phyloP scores from a whole-genome alignment of 768 basidiomycete species.

The Antrodiella citrinella region DNA sequence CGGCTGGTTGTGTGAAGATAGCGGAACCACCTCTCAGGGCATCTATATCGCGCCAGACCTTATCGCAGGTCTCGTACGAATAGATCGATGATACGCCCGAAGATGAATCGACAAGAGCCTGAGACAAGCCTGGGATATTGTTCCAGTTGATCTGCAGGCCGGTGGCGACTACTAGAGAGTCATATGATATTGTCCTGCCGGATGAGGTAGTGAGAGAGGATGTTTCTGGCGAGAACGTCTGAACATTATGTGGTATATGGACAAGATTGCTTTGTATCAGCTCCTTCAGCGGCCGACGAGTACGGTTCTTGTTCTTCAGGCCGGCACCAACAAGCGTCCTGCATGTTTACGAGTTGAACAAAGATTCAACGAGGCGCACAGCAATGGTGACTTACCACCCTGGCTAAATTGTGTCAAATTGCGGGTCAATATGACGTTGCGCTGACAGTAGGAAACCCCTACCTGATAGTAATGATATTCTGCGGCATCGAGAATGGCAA shows the following conservation, averaged over 20 bases:
- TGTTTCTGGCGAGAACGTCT: slow-evolving; percentile 63
- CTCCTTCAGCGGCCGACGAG: slow-evolving; percentile 54
- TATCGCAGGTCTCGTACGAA: slow-evolving; percentile 84
- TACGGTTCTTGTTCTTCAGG: slow-evolving; percentile 60
- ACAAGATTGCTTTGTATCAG: slow-evolving; percentile 71
- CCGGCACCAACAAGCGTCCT: slow-evolving; percentile 95
- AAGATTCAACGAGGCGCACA: no score
- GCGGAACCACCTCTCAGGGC: slow-evolving; percentile 70
- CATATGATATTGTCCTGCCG: slow-evolving; percentile 70
- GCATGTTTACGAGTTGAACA: slow-evolving; percentile 6
- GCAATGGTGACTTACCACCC: slow-evolving; percentile 58
- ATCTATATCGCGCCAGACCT: slow-evolving; percentile 79
- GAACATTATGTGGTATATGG: slow-evolving; percentile 63
- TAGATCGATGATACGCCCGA: slow-evolving; percentile 91
- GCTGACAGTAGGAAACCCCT: slow-evolving; percentile 10
- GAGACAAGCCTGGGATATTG: slow-evolving; percentile 60
- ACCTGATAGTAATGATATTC: slow-evolving; percentile 84
- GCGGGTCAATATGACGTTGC: background rate
- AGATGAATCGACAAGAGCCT: slow-evolving; percentile 67
- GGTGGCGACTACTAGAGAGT: slow-evolving; percentile 80
- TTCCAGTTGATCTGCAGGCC: slow-evolving; percentile 86
- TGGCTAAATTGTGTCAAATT: slow-evolving; percentile 42
- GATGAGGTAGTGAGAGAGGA: slow-evolving; percentile 68
- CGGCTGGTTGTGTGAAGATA: slow-evolving; percentile 92
- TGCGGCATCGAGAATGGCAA: slow-evolving; percentile 79